A percentile compares a stretch with the other conserved stretches of the same genome.
These are phyloP conservation scores for Prunus campanulata DNA, from an alignment of 306 rosid species.

Conservation along the genomic window DNA sequence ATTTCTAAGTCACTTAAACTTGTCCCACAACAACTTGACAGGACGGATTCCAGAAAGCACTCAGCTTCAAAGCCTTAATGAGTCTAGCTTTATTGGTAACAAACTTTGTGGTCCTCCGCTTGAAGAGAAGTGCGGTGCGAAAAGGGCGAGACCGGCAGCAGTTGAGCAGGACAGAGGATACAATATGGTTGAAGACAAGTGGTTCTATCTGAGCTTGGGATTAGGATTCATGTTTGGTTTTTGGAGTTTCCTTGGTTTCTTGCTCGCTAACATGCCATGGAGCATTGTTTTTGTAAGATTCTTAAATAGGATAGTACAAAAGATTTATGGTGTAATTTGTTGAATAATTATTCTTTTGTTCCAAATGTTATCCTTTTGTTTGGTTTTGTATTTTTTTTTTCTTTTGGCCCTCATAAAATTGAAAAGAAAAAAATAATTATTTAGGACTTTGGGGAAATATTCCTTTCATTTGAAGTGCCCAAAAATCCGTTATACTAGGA, in stretches of 20 bases:
- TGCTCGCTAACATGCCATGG: not conserved
- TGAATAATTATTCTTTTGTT: no score
- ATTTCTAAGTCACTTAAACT: not conserved
- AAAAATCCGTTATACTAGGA: not conserved
- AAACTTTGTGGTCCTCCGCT: slow-evolving; percentile 3
- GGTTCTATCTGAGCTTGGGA: slow-evolving; percentile 9
- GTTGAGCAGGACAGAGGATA: slow-evolving; percentile 11
- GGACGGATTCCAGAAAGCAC: slow-evolving; percentile 5
- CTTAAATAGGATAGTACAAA: not conserved
- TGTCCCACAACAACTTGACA: slow-evolving; percentile 7
- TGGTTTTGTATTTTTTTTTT: no score
- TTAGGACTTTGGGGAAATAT: no score
- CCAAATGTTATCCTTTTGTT: no score
- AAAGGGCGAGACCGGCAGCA: not conserved
- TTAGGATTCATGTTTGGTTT: not conserved
- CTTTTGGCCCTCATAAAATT: no score
- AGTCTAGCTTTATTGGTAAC: not conserved
- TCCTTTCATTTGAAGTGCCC: not conserved
- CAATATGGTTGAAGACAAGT: not conserved
- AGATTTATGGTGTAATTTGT: not conserved
- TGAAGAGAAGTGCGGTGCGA: not conserved
- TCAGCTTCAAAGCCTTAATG: slow-evolving; percentile 1
- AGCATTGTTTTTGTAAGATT: not conserved
- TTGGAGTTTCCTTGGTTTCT: not conserved
- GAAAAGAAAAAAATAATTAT: no score